Conservation (phyloP, 352 stramenopile species). For the Globisporangium parvum region DNA sequence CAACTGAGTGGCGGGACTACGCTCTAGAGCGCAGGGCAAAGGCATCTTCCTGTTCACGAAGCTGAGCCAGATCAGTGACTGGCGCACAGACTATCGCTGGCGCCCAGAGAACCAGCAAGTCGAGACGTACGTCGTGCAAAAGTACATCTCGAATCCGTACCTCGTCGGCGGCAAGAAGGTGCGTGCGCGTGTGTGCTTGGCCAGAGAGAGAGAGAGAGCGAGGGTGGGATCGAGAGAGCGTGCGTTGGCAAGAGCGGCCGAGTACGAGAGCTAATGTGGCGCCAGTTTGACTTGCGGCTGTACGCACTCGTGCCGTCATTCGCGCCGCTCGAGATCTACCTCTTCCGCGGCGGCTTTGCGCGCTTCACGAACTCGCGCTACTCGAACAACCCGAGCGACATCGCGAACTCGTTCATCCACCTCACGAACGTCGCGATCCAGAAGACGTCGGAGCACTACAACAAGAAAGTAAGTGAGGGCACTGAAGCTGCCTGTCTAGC, state of each 20-base stretch:
- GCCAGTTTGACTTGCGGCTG: constrained; percentile 88
- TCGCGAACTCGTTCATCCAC: constrained; percentile 91
- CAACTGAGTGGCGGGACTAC: background rate
- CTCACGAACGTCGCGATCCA: constrained; percentile 94
- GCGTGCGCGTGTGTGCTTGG: background rate
- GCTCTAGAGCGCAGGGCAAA: constrained; percentile 71
- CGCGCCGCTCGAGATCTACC: constrained; percentile 87
- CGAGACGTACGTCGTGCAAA: constrained; percentile 92
- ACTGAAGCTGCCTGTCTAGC: background rate
- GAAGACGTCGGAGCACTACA: constrained; percentile 93
- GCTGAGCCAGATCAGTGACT: constrained; percentile 91
- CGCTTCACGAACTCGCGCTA: constrained; percentile 91
- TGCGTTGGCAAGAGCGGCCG: no score
- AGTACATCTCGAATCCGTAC: constrained; percentile 93
- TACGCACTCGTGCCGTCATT: constrained; percentile 93
- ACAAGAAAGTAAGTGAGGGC: constrained; percentile 49
- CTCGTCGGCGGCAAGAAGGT: constrained; percentile 92
- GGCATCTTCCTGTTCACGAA: constrained; percentile 95
- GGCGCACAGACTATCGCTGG: constrained; percentile 87
- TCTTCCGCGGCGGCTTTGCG: constrained; percentile 89
- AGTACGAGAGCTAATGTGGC: background rate
- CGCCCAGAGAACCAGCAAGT: constrained; percentile 72
- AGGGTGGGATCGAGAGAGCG: no score
- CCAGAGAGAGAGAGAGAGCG: no score
- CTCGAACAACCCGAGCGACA: constrained; percentile 83